Evolutionary conservation across 495 filamentous ascomycete genomes (phyloP).

Genomic region (Lineolata rhizophorae): DNA sequence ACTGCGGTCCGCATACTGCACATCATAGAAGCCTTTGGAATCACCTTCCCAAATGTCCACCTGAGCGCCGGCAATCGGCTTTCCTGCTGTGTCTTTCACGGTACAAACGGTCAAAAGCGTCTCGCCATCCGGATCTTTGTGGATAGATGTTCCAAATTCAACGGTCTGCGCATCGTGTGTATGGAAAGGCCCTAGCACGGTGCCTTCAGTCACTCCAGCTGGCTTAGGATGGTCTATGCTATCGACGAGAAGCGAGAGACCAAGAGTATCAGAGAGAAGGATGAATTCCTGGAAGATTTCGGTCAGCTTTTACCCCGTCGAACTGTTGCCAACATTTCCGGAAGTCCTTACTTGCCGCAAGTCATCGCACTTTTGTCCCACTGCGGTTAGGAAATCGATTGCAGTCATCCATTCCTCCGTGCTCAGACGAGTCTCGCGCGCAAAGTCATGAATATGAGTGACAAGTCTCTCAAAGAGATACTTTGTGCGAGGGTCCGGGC

Average conservation of each 20-base stretch:
- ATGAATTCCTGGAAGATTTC: conserved; percentile 66
- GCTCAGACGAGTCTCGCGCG: conserved; percentile 19
- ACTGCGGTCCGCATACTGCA: conserved; percentile 49
- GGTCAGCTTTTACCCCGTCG: neutral
- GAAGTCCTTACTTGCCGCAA: conserved; percentile 15
- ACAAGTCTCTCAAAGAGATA: conserved; percentile 21
- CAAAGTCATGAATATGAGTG: conserved; percentile 22
- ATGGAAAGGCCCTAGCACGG: conserved; percentile 85
- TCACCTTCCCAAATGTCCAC: conserved; percentile 95
- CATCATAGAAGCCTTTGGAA: conserved; percentile 68
- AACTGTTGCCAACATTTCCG: neutral
- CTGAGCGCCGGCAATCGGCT: conserved; percentile 45
- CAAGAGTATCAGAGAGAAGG: conserved; percentile 77
- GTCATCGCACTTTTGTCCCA: conserved; percentile 21
- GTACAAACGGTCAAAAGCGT: conserved; percentile 61
- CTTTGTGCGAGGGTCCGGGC: conserved; percentile 15
- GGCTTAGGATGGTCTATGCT: conserved; percentile 84
- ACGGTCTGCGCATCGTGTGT: conserved; percentile 62
- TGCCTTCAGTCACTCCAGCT: conserved; percentile 52
- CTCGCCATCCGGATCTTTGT: conserved; percentile 44
- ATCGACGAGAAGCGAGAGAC: conserved; percentile 76
- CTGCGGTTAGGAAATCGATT: conserved; percentile 19
- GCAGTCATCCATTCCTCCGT: conserved; percentile 21
- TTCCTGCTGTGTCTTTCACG: conserved; percentile 43
- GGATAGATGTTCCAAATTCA: conserved; percentile 42